Conservation (phyloP, 2,329 filamentous ascomycete genomes). For the Penicillium decumbens region DNA sequence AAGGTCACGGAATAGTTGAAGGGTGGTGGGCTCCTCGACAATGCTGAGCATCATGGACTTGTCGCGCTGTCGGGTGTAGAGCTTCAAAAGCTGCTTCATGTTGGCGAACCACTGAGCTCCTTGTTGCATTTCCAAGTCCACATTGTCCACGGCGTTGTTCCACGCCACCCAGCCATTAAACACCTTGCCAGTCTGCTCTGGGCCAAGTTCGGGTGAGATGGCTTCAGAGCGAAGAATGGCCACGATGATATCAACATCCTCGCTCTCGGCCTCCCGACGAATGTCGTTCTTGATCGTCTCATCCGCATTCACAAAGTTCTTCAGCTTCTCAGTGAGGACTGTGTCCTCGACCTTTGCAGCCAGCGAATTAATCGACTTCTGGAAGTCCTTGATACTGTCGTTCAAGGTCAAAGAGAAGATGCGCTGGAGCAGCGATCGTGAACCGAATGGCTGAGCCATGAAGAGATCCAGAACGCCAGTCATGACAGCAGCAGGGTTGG, state of each 20-base stretch:
- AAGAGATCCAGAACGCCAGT: conserved; percentile 92
- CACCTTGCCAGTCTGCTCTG: conserved; percentile 73
- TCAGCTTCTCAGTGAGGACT: conserved; percentile 73
- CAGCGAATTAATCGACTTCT: conserved; percentile 78
- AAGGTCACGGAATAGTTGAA: conserved; percentile 91
- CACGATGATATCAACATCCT: conserved; percentile 80
- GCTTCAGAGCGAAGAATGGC: conserved; percentile 75
- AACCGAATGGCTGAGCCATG: conserved; percentile 87
- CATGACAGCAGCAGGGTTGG: conserved; percentile 96
- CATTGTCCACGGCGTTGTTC: conserved; percentile 87
- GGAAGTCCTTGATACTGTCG: conserved; percentile 81
- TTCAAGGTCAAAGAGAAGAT: conserved; percentile 90
- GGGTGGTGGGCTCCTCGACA: conserved; percentile 93
- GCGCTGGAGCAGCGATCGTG: conserved; percentile 83
- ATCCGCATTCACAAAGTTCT: conserved; percentile 69
- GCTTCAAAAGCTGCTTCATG: conserved; percentile 88
- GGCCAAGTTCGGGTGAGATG: conserved; percentile 64
- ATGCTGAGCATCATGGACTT: conserved; percentile 96
- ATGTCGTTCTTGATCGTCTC: conserved; percentile 71
- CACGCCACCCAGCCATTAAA: conserved; percentile 96
- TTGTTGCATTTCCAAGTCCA: conserved; percentile 78
- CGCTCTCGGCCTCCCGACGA: conserved; percentile 64
- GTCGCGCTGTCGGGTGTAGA: conserved; percentile 84
- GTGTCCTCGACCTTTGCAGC: conserved; percentile 73
- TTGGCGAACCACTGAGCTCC: conserved; percentile 90